Percentiles rank a stretch among this genome's conserved stretches.
These are phyloP conservation scores for Medicago lupulina DNA, from an alignment of 306 rosid species.

Conservation along the genomic window DNA sequence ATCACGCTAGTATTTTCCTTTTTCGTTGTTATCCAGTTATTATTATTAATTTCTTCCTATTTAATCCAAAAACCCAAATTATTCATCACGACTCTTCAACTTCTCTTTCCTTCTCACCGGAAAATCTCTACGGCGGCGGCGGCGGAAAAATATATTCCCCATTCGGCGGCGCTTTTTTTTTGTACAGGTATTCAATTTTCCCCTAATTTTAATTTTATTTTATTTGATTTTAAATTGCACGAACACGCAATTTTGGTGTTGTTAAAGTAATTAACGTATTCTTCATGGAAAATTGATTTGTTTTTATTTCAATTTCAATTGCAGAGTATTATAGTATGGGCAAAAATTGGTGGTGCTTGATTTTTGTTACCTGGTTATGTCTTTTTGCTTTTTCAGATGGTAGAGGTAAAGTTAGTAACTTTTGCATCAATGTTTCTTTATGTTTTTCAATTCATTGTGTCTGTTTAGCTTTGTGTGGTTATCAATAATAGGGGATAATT, in stretches of 20 bases:
- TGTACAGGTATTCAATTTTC: background rate
- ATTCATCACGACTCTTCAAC: slow-evolving; percentile 24
- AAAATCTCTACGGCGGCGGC: slow-evolving; percentile 25
- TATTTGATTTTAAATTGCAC: slow-evolving; percentile 1
- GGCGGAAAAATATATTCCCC: background rate
- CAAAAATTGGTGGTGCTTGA: slow-evolving; percentile 58
- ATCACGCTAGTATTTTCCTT: background rate
- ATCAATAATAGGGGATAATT: background rate
- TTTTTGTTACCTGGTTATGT: slow-evolving; percentile 49
- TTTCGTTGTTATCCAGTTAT: background rate
- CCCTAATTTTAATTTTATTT: slow-evolving; percentile 21
- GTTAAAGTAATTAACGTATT: slow-evolving; percentile 21
- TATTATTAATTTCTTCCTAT: background rate
- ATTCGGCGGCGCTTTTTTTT: slow-evolving; percentile 2
- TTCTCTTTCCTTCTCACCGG: slow-evolving; percentile 32
- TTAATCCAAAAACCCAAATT: background rate
- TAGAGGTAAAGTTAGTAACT: slow-evolving; percentile 60
- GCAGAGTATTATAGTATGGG: slow-evolving; percentile 56
- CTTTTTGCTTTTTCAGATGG: slow-evolving; percentile 51
- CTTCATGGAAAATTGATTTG: background rate
- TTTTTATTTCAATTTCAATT: background rate
- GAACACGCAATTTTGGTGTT: background rate
- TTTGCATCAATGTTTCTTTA: background rate
- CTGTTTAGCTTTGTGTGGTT: slow-evolving; percentile 9
- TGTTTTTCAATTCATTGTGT: slow-evolving; percentile 16